Percentiles rank a stretch among this genome's conserved stretches.
Evolutionary conservation across 768 basidiomycete species (phyloP).

Genomic region (Xerocomellus dryophilus): DNA sequence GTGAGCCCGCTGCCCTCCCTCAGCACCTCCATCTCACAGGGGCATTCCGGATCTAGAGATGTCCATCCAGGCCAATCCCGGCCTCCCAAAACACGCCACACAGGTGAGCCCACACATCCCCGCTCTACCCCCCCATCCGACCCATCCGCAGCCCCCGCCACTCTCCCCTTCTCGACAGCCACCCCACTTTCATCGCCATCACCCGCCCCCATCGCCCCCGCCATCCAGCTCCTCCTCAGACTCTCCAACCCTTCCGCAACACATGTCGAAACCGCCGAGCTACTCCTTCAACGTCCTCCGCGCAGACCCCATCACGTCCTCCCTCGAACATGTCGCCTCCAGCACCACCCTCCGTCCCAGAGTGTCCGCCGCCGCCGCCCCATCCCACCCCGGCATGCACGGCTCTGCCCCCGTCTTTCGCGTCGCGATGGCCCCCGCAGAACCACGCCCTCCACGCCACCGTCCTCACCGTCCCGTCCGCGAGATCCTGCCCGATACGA

Average conservation of each 20-base stretch:
- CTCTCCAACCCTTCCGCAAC: constrained; percentile 21
- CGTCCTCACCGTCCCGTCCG: constrained; percentile 17
- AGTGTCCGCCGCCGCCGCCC: constrained; percentile 11
- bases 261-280: constrained; percentile 12
- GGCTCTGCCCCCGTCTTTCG: constrained; percentile 38
- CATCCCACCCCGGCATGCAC: constrained; percentile 26
- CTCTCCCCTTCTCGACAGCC: background rate
- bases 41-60: constrained; percentile 17
- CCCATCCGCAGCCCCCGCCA: background rate
- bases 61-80: constrained; percentile 13
- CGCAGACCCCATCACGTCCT: constrained; percentile 40
- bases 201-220: constrained; percentile 21
- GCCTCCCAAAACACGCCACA: background rate
- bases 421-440: constrained; percentile 31
- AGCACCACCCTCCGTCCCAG: constrained; percentile 39
- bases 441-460: constrained; percentile 20
- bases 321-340: constrained; percentile 44
- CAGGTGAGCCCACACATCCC: constrained; percentile 10
- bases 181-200: constrained; percentile 10
- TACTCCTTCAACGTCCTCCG: constrained; percentile 47
- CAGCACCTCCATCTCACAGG: constrained; percentile 1
- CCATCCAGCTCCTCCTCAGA: constrained; percentile 31
- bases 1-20: constrained; percentile 25
- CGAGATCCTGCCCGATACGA: constrained; percentile 27
- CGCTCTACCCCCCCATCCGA: constrained; percentile 1